A percentile compares a stretch with the other conserved stretches of the same genome.
Evolutionary conservation across 176 grass and related monocot species (phyloP).

Genomic region (Olyra latifolia): DNA sequence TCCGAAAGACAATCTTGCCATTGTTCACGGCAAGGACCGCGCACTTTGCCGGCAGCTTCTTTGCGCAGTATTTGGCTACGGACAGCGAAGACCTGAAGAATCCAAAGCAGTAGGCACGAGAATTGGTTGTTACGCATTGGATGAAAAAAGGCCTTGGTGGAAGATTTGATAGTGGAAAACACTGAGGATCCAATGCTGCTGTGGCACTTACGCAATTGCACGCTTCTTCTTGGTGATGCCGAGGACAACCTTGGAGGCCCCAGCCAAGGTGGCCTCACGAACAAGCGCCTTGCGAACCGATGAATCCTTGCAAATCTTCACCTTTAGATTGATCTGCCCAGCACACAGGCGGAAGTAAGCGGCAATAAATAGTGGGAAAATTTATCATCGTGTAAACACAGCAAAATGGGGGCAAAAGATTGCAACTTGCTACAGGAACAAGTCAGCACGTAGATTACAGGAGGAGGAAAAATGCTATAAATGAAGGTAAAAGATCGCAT

Average conservation of each 20-base stretch:
- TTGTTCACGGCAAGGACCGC: conserved; percentile 65
- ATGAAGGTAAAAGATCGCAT: conserved; percentile 1
- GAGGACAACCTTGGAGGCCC: conserved; percentile 71
- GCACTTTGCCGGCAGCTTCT: conserved; percentile 73
- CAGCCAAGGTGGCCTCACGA: conserved; percentile 63
- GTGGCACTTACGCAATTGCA: conserved; percentile 51
- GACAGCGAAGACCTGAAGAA: conserved; percentile 58
- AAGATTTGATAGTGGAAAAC: conserved; percentile 18
- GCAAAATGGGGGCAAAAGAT: neutral
- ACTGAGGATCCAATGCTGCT: conserved; percentile 18
- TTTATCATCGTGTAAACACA: neutral
- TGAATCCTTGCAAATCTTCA: conserved; percentile 90
- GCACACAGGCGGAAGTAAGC: neutral
- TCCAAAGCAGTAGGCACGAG: neutral
- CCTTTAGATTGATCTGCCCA: conserved; percentile 79
- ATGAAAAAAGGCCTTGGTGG: neutral
- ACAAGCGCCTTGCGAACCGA: conserved; percentile 75
- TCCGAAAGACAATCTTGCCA: conserved; percentile 88
- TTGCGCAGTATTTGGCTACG: conserved; percentile 84
- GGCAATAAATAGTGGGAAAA: neutral
- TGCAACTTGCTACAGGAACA: neutral
- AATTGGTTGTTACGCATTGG: conserved; percentile 10
- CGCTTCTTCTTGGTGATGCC: conserved; percentile 64
- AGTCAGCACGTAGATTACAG: neutral
- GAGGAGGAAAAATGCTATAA: conserved; percentile 19